Evolutionary conservation across 1,139 yeast species (phyloP), one percentile per base, ranked within the genome.

Genomic region (Yamadazyma spencermartinsiae): DNA sequence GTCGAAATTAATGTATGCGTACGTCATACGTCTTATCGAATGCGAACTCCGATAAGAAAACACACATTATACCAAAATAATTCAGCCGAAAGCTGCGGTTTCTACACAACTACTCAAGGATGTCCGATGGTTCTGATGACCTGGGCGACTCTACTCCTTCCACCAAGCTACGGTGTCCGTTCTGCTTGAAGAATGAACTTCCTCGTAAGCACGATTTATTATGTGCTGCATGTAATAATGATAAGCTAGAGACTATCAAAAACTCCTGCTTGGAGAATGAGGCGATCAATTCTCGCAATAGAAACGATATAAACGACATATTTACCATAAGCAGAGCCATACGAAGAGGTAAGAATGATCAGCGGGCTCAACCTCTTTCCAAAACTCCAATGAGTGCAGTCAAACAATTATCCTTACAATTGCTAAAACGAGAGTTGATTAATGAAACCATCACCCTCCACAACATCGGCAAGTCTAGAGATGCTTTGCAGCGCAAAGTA

Each of bases 361-460:
- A 3, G 4, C 6, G 4, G 16, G 4, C 25, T n/a, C 17, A 28
- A 4, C n/a, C 19, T 4, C 33, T 20, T 2, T 33, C 44, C 10
- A 21, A 28, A 18, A 37, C 36, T 23, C 29, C 34, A 38, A 40
- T 33, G 43, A 31, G 18, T 10, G 30, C 77, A 0, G 58, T 73
- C 1, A 67, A 68, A 14, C 52, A 61, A 15, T 52, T 77, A 23
- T 65, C 77, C 0, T 55, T 70, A 11, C 77, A 74, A 54, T 53
- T 76, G 31, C 52, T 70, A 34, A 72, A 65, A 46, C 61, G 76
- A 16, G 68, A 68, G 32, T 48, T 64, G 1, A 38, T 54, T 36
- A 65, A 54, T 52, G 45, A 49, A 21, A 55, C 48, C 27, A 51
- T 53, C 33, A 60, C 51, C 44, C 46, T 48, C 19, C 62, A 50